Conservation (phyloP, 306 rosid genomes). For the Astragalus glycyphyllos region DNA sequence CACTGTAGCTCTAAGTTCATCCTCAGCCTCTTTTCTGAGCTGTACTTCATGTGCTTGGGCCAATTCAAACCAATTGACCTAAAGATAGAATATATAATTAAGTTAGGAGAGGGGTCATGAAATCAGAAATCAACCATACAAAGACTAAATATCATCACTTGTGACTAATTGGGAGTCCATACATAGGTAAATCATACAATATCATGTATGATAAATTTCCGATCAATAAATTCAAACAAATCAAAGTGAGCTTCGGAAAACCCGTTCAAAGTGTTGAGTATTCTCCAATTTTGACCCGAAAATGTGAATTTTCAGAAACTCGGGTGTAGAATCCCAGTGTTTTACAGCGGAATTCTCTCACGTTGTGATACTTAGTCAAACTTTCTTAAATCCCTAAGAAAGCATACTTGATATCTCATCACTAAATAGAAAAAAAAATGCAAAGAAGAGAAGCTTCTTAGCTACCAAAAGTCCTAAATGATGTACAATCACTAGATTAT, state of each 20-base stretch:
- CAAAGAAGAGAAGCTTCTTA: constrained; percentile 24
- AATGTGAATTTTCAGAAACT: constrained; percentile 19
- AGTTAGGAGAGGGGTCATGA: constrained; percentile 24
- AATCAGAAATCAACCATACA: constrained; percentile 21
- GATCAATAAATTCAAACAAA: background rate
- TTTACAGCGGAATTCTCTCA: constrained; percentile 30
- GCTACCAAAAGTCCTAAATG: constrained; percentile 20
- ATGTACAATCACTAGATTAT: constrained; percentile 18
- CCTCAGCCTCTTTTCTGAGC: constrained; percentile 67
- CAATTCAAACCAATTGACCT: constrained; percentile 66
- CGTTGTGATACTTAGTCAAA: constrained; percentile 21
- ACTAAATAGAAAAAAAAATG: constrained; percentile 19
- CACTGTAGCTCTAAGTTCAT: constrained; percentile 51
- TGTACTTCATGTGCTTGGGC: constrained; percentile 57
- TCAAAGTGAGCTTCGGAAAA: background rate
- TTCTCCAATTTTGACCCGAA: constrained; percentile 13
- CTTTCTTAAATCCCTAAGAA: constrained; percentile 20
- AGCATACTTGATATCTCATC: constrained; percentile 19
- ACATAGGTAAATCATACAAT: constrained; percentile 6
- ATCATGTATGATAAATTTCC: constrained; percentile 13
- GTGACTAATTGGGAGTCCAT: constrained; percentile 3
- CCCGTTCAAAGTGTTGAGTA: background rate
- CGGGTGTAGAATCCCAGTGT: constrained; percentile 18
- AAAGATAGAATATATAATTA: constrained; percentile 27
- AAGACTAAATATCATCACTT: constrained; percentile 11